Evolutionary conservation across 805 yeast genomes (phyloP).

Genomic region (Lipomyces chichibuensis): DNA sequence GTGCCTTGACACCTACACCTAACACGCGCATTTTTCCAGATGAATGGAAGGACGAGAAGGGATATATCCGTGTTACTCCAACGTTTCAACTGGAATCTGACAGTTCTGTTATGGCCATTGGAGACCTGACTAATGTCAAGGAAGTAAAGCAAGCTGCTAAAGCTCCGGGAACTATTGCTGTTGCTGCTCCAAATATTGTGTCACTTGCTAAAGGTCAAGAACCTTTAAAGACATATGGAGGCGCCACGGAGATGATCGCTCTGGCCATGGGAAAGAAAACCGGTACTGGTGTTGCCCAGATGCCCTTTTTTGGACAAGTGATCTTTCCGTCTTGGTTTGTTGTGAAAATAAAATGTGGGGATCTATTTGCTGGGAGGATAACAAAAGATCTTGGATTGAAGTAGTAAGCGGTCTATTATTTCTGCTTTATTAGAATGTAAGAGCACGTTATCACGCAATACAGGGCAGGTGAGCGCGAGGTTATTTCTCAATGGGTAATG

Average conservation of each 20-base stretch:
- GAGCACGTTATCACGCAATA: neutral
- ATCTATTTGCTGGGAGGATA: neutral
- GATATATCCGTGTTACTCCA: conserved; percentile 16
- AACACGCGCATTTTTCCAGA: conserved; percentile 19
- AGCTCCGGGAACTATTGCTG: neutral
- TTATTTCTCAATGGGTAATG: too few relatives aligned
- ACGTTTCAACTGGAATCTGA: conserved; percentile 24
- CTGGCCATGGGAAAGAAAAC: conserved; percentile 2
- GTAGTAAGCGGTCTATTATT: neutral
- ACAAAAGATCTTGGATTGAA: neutral
- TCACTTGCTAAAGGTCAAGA: conserved; percentile 9
- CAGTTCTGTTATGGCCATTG: conserved; percentile 22
- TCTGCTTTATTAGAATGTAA: neutral
- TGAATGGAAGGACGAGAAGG: conserved; percentile 18
- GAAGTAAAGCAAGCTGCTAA: conserved; percentile 28
- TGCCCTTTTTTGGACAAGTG: conserved; percentile 12
- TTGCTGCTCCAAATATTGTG: conserved; percentile 8
- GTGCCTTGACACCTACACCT: conserved; percentile 11
- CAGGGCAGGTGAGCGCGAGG: neutral
- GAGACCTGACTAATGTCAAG: conserved; percentile 20
- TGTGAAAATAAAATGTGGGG: conserved; percentile 1
- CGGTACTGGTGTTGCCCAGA: neutral
- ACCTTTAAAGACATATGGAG: neutral
- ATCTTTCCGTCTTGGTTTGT: neutral
- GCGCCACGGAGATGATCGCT: conserved; percentile 5